Base-by-base conservation (phyloP, 148 eudicot genomes). In the Nepenthes mirabilis region DNA sequence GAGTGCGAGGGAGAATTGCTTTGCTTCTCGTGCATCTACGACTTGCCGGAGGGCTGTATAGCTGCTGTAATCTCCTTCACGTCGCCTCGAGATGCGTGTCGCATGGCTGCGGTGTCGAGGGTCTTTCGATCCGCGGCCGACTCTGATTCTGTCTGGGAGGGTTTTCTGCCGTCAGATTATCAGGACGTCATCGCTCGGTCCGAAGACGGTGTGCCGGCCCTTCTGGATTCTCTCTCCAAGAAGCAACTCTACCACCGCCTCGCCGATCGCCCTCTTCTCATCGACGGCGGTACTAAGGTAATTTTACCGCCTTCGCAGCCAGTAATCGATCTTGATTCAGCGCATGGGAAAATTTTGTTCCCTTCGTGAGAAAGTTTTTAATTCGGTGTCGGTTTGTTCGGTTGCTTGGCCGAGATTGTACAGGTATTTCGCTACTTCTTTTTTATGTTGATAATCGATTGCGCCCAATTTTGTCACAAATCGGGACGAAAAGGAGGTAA, bases 271-370 rank as follows among this genome's bases (percentile, higher is more conserved):
- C 80, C 83, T 43, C 62, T 81, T 6, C 68, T 85, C 58, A 66
- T 88, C 47, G 83, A 88, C 54, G 75, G 50, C 10, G 81, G 79
- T 55, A 66, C 71, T 14, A 70, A 72, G 96, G 96, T 88, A 72
- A 23, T 23, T 23, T 23, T 23, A 23, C 23, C 23, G 23, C 23
- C 23, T 23, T 23, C 23, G 23, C 23, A 23, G 23, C 23, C 23
- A 23, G 23, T 23, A 23, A 23, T 23, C 23, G 23, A 23, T 23
- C 23, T 23, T 23, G 23, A 23, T 23, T 23, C 23, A 23, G 23
- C 23, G 23, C 23, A 23, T 23, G 23, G 23, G 23, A 23, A 23
- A 23, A 23, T 23, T 23, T 23, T 23, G 23, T 23, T 23, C 23
- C 23, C 23, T 23, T 23, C 23, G 0, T 23, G 23, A 23, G 23